Evolutionary conservation across 2,329 filamentous ascomycete species (phyloP).

Genomic region (Ophiostoma himal-ulmi): DNA sequence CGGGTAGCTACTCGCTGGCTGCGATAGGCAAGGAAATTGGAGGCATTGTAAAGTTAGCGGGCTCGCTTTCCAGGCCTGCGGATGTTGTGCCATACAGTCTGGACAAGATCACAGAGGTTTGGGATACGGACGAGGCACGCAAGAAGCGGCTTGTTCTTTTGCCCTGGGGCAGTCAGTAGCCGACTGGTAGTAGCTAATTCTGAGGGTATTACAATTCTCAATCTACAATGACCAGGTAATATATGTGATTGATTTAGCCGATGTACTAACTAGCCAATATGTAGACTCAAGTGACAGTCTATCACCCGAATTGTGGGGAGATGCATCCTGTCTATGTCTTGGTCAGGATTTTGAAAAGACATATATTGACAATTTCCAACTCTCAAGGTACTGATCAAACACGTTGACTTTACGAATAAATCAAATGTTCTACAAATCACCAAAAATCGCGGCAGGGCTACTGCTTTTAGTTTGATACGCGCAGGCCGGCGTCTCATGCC

Average conservation of each 20-base stretch:
- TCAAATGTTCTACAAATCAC: not conserved
- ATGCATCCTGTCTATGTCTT: not conserved
- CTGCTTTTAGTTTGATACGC: not conserved
- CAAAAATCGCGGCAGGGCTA: not conserved
- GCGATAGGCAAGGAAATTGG: constrained; percentile 32
- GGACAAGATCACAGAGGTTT: constrained; percentile 17
- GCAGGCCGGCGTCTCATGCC: not conserved
- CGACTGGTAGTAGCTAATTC: not conserved
- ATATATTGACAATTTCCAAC: not conserved
- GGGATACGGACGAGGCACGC: constrained; percentile 23
- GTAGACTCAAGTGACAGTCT: not conserved
- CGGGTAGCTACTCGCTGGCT: constrained; percentile 38
- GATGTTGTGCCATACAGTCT: constrained; percentile 22
- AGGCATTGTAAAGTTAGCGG: constrained; percentile 19
- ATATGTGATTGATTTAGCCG: not conserved
- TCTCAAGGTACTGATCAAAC: not conserved
- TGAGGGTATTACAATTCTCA: not conserved
- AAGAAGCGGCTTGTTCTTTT: constrained; percentile 24
- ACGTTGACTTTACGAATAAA: not conserved
- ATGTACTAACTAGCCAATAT: not conserved
- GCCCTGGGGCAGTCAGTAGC: constrained; percentile 11
- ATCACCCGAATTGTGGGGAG: not conserved
- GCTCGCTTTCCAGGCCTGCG: constrained; percentile 13
- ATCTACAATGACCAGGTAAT: not conserved
- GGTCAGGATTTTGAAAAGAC: not conserved